Evolutionary conservation across 495 filamentous ascomycete genomes (phyloP).

Genomic region (Collariella sp.): DNA sequence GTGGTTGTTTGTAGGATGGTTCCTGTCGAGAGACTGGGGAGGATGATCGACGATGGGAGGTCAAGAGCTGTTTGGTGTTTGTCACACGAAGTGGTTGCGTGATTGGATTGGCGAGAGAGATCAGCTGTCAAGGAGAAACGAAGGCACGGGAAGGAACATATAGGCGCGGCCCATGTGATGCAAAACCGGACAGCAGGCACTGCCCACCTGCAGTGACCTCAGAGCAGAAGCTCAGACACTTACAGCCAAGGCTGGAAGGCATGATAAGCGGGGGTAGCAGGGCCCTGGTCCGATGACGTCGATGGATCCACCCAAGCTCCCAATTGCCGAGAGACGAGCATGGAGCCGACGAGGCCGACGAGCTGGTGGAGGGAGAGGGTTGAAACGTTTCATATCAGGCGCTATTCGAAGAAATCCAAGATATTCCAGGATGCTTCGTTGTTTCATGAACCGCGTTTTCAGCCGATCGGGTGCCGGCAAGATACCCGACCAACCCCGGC

Average conservation of each 20-base stretch:
- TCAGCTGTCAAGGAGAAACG: neutral
- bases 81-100: neutral
- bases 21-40: neutral
- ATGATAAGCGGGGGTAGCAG: neutral
- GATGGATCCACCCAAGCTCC: slow-evolving; percentile 19
- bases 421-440: too few species aligned
- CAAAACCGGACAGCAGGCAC: slow-evolving; percentile 14
- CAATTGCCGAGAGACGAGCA: neutral
- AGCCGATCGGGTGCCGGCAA: too few species aligned
- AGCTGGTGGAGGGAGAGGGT: neutral
- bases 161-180: slow-evolving; percentile 18
- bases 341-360: neutral
- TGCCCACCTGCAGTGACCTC: slow-evolving; percentile 9
- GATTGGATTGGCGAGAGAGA: slow-evolving; percentile 1
- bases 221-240: slow-evolving; percentile 2
- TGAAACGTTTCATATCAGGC: neutral
- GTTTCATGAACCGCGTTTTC: too few species aligned
- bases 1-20: too few species aligned
- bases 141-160: neutral
- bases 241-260: slow-evolving; percentile 5
- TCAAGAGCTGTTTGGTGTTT: neutral
- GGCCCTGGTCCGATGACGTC: slow-evolving; percentile 22
- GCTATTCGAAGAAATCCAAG: neutral
- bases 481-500: too few species aligned
- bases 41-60: too few species aligned